Percentiles rank a stretch among this genome's conserved stretches.
phyloP scores from a whole-genome alignment of 2,329 filamentous ascomycete genomes.

The Ustulina deusta region DNA sequence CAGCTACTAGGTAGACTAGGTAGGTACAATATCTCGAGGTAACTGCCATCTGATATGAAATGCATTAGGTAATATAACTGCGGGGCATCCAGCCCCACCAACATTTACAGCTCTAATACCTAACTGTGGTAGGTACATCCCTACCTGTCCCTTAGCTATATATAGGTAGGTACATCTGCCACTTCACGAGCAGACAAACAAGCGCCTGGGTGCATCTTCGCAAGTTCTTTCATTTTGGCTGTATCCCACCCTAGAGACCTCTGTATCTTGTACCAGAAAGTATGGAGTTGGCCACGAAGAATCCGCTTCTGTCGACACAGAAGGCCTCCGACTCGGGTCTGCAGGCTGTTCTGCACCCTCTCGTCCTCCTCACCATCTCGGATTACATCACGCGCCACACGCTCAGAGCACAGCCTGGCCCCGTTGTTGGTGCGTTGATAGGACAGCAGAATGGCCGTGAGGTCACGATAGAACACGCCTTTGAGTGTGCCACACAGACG shows the following conservation, averaged over 20 bases:
- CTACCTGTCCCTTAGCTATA: conserved; percentile 1
- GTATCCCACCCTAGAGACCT: conserved; percentile 1
- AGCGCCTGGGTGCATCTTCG: conserved; percentile 25
- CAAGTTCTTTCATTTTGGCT: conserved; percentile 6
- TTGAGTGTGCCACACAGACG: conserved; percentile 76
- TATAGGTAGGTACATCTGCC: not conserved
- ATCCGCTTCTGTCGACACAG: conserved; percentile 73
- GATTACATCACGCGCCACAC: conserved; percentile 95
- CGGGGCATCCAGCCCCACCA: conserved; percentile 24
- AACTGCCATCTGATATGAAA: no score
- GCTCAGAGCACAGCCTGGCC: conserved; percentile 78
- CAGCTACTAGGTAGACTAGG: no score
- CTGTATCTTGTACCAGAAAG: conserved; percentile 34
- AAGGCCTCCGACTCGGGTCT: conserved; percentile 79
- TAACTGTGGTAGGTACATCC: not conserved
- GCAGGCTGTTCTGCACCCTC: conserved; percentile 87
- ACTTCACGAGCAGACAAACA: conserved; percentile 26
- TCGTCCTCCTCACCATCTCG: conserved; percentile 95
- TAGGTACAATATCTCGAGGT: no score
- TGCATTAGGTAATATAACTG: not conserved
- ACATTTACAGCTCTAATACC: conserved; percentile 16
- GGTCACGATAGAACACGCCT: conserved; percentile 92
- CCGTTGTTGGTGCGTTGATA: conserved; percentile 87
- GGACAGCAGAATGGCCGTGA: conserved; percentile 92
- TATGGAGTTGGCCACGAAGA: conserved; percentile 63